Conservation (phyloP, 768 basidiomycete genomes). For the Tylopilus balloui region DNA sequence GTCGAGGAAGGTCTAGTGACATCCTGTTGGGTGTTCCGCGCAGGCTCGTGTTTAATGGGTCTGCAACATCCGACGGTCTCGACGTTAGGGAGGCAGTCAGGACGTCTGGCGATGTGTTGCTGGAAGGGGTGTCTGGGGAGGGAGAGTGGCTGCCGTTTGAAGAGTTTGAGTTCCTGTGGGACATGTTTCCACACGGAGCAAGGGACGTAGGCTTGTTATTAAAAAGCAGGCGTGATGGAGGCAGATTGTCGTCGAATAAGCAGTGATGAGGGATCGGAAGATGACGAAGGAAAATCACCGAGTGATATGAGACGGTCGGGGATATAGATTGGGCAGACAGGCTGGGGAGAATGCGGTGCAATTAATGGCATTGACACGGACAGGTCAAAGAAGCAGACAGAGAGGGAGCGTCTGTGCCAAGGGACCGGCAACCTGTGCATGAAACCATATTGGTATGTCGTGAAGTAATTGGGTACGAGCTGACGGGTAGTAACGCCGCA, state of each 20-base stretch:
- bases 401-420: conserved; percentile 21
- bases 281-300: conserved; percentile 27
- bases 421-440: conserved; percentile 31
- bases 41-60: conserved; percentile 17
- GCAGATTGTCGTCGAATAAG: conserved; percentile 20
- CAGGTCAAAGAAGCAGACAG: conserved; percentile 28
- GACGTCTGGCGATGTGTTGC: conserved; percentile 45
- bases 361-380: conserved; percentile 28
- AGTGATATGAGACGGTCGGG: conserved; percentile 22
- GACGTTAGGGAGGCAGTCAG: conserved; percentile 34
- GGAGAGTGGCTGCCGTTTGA: conserved; percentile 50
- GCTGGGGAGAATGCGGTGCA: conserved; percentile 29
- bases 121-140: conserved; percentile 40
- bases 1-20: conserved; percentile 48
- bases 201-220: conserved; percentile 24
- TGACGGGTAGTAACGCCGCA: conserved; percentile 34
- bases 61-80: conserved; percentile 33
- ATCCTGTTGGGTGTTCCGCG: conserved; percentile 45
- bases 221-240: conserved; percentile 18
- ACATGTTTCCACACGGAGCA: conserved; percentile 35
- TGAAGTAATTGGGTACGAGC: conserved; percentile 32
- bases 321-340: conserved; percentile 27
- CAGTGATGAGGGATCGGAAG: conserved; percentile 29
- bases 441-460: conserved; percentile 28
- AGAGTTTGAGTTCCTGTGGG: conserved; percentile 44